Conservation (phyloP, 2,329 filamentous ascomycete species). For the Penicillium hesseltinei region DNA sequence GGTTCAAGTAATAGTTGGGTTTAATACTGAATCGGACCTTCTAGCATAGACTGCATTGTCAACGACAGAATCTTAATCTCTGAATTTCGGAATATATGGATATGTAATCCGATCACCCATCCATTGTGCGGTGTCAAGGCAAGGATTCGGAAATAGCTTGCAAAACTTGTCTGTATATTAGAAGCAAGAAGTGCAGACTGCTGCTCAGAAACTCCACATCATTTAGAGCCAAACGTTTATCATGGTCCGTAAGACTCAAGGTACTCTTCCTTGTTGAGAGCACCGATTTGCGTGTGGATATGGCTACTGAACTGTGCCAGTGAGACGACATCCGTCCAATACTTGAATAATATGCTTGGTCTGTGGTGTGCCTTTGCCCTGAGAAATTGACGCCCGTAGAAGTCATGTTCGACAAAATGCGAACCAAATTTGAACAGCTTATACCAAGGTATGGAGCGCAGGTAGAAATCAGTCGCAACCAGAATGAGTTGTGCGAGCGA, state of each 20-base stretch:
- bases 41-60: neutral
- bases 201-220: neutral
- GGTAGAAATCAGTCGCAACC: neutral
- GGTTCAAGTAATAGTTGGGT: neutral
- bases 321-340: too few relatives aligned
- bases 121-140: neutral
- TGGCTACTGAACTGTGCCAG: neutral
- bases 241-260: neutral
- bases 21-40: neutral
- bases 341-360: neutral
- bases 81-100: neutral
- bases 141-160: neutral
- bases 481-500: neutral
- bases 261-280: neutral
- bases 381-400: too few relatives aligned
- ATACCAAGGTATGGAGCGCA: neutral
- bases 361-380: neutral
- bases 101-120: neutral
- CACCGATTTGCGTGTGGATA: neutral
- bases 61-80: neutral
- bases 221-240: neutral
- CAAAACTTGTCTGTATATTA: neutral
- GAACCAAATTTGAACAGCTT: neutral
- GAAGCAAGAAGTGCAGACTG: neutral
- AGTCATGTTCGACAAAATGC: neutral